Percentiles rank a stretch among this genome's conserved stretches.
Evolutionary conservation across 805 yeast species (phyloP).

Genomic region (Candida arabinofermentans): DNA sequence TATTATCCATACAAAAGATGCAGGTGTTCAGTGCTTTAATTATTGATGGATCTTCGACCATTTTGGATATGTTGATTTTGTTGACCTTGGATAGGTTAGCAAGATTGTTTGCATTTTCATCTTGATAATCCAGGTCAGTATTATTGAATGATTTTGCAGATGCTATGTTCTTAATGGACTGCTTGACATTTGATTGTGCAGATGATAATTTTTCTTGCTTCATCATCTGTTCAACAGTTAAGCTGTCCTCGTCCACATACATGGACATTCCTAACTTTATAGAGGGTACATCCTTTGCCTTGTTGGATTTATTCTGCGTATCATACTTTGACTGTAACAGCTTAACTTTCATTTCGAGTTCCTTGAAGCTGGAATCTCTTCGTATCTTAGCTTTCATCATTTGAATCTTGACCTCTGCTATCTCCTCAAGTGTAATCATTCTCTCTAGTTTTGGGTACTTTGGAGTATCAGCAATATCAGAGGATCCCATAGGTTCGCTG

Average conservation of each 20-base stretch:
- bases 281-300: background rate
- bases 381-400: constrained; percentile 32
- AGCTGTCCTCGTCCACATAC: constrained; percentile 23
- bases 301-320: background rate
- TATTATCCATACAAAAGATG: constrained; percentile 33
- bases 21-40: constrained; percentile 33
- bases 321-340: constrained; percentile 8
- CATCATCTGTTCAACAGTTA: constrained; percentile 35
- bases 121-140: constrained; percentile 39
- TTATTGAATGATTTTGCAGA: constrained; percentile 33
- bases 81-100: constrained; percentile 30
- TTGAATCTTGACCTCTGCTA: constrained; percentile 32
- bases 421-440: constrained; percentile 3
- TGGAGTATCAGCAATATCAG: background rate
- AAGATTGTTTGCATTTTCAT: constrained; percentile 36
- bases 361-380: constrained; percentile 19
- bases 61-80: constrained; percentile 14
- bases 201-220: constrained; percentile 29
- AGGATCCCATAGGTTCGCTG: no score
- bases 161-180: constrained; percentile 31
- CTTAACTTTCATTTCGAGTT: constrained; percentile 24
- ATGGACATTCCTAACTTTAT: background rate
- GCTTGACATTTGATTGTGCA: constrained; percentile 11
- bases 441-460: background rate
- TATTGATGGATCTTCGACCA: constrained; percentile 25